phyloP scores from a whole-genome alignment of 495 filamentous ascomycete genomes.

The Trichoderma virens region DNA sequence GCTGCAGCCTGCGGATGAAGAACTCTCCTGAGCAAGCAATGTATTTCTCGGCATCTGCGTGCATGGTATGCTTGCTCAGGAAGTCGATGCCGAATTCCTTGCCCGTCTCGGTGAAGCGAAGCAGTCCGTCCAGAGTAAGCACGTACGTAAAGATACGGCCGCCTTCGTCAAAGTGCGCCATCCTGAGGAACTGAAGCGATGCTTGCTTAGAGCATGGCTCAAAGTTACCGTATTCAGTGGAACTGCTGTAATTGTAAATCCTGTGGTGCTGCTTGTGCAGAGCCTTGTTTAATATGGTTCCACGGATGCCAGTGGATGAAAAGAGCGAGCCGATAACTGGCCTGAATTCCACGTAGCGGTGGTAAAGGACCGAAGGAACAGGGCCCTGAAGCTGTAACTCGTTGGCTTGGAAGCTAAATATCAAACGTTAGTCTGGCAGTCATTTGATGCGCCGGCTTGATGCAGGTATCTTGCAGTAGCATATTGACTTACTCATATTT shows the following conservation, averaged over 20 bases:
- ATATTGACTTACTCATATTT: slow-evolving; percentile 59
- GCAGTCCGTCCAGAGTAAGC: slow-evolving; percentile 73
- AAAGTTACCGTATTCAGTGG: slow-evolving; percentile 58
- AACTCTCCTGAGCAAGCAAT: slow-evolving; percentile 92
- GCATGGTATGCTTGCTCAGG: slow-evolving; percentile 90
- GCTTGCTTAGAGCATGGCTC: slow-evolving; percentile 49
- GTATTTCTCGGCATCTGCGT: slow-evolving; percentile 81
- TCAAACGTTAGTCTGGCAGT: background rate
- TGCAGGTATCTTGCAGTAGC: background rate
- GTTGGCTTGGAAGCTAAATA: slow-evolving; percentile 77
- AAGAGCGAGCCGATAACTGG: slow-evolving; percentile 90
- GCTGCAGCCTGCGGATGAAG: slow-evolving; percentile 62
- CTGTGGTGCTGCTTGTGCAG: slow-evolving; percentile 84
- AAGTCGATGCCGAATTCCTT: slow-evolving; percentile 92
- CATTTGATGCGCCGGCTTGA: no score
- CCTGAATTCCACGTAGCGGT: slow-evolving; percentile 86
- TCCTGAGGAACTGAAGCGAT: slow-evolving; percentile 70
- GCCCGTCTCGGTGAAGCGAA: slow-evolving; percentile 90
- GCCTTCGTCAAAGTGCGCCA: slow-evolving; percentile 78
- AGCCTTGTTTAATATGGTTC: slow-evolving; percentile 70
- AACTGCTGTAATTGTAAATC: slow-evolving; percentile 77
- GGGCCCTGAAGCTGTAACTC: slow-evolving; percentile 83
- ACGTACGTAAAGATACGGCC: slow-evolving; percentile 88
- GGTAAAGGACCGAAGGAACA: slow-evolving; percentile 69
- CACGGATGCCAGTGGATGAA: slow-evolving; percentile 62